phyloP scores from a whole-genome alignment of 2,329 filamentous ascomycete species.

The Ceratocystiopsis brevicomis region DNA sequence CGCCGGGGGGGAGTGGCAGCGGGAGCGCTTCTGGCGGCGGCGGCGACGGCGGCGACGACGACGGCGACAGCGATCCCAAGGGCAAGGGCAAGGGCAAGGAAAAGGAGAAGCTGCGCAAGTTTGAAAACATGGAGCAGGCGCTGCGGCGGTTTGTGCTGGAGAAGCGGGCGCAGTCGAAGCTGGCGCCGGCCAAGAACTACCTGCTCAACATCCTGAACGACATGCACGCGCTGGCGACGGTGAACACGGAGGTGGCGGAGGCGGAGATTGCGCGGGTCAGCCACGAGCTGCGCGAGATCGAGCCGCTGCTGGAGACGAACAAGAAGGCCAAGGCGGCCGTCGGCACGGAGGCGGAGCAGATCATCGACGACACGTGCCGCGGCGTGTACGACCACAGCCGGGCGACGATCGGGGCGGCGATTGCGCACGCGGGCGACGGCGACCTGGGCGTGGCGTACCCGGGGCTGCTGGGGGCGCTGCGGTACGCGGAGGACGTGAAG shows the following conservation, averaged over 20 bases:
- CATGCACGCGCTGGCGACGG: slow-evolving; percentile 59
- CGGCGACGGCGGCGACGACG: slow-evolving; percentile 10
- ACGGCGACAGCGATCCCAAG: slow-evolving; percentile 33
- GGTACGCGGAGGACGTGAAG: slow-evolving; percentile 86
- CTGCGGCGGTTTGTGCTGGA: slow-evolving; percentile 85
- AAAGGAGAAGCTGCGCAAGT: slow-evolving; percentile 73
- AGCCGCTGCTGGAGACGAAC: slow-evolving; percentile 69
- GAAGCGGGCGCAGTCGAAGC: slow-evolving; percentile 84
- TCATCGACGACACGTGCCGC: slow-evolving; percentile 69
- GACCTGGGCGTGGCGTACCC: slow-evolving; percentile 74
- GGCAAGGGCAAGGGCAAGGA: slow-evolving; percentile 74
- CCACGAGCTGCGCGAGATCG: slow-evolving; percentile 60
- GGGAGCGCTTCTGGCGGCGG: slow-evolving; percentile 32
- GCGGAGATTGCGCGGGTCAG: slow-evolving; percentile 70
- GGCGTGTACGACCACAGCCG: slow-evolving; percentile 76
- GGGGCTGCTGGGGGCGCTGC: slow-evolving; percentile 66
- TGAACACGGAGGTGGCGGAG: slow-evolving; percentile 76
- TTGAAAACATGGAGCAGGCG: slow-evolving; percentile 75
- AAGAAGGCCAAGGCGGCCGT: slow-evolving; percentile 64
- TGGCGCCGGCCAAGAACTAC: slow-evolving; percentile 90
- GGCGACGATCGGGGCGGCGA: slow-evolving; percentile 53
- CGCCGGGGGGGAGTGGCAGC: slow-evolving; percentile 35
- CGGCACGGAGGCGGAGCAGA: slow-evolving; percentile 59
- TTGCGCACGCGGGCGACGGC: slow-evolving; percentile 54
- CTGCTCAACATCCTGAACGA: slow-evolving; percentile 85